Conservation (phyloP, 495 filamentous ascomycete species). For the Neurospora sp. region DNA sequence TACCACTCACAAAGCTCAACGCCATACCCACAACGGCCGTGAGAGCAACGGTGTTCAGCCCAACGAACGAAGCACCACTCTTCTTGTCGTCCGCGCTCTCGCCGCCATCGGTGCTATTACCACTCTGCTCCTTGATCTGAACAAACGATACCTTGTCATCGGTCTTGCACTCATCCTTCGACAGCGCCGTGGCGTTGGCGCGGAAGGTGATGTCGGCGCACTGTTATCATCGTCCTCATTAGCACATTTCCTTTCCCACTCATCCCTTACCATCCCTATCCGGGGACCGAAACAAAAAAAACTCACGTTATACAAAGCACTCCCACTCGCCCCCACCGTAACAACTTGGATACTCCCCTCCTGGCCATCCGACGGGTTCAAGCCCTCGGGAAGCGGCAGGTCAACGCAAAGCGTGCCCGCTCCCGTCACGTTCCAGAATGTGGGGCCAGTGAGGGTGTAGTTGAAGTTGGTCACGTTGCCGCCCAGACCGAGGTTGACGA, state of each 20-base stretch:
- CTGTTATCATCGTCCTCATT: constrained; percentile 19
- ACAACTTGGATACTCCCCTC: constrained; percentile 48
- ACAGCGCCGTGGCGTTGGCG: constrained; percentile 28
- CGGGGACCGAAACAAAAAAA: neutral
- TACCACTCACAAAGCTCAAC: constrained; percentile 36
- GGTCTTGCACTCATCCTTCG: constrained; percentile 38
- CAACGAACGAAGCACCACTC: constrained; percentile 5
- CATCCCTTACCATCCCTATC: neutral
- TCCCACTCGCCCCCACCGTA: constrained; percentile 37
- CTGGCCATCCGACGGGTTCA: constrained; percentile 37
- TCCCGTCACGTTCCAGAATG: constrained; percentile 49
- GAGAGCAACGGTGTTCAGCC: constrained; percentile 26
- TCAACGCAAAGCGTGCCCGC: constrained; percentile 51
- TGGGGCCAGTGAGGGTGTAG: constrained; percentile 38
- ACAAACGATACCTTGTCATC: constrained; percentile 24
- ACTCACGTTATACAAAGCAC: constrained; percentile 52
- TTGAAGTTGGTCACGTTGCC: constrained; percentile 47
- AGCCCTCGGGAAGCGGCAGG: constrained; percentile 31
- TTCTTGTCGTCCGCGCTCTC: neutral
- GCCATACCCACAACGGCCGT: constrained; percentile 45
- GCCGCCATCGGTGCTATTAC: constrained; percentile 1
- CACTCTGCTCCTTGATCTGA: constrained; percentile 9
- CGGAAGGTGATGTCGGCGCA: constrained; percentile 56
- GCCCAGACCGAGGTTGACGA: constrained; percentile 54
- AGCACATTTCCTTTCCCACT: neutral